Conservation (phyloP, 2,329 filamentous ascomycete species). For the Pseudocercospora fuligena region DNA sequence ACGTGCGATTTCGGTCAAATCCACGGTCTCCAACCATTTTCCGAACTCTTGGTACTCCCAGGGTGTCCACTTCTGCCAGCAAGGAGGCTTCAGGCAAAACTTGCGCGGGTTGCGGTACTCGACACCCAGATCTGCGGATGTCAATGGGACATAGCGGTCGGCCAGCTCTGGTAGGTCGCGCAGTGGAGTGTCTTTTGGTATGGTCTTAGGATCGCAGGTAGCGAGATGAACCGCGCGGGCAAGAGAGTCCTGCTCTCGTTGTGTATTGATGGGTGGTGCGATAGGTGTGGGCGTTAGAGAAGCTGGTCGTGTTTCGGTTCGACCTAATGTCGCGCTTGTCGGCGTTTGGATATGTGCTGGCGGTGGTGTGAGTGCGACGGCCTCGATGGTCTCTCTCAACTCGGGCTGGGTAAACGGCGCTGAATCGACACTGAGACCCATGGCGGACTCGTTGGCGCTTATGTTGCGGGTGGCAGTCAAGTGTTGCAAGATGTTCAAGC, state of each 20-base stretch:
- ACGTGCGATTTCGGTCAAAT: constrained; percentile 26
- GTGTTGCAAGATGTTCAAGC: not conserved
- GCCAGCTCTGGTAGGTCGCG: constrained; percentile 16
- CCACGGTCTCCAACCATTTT: constrained; percentile 21
- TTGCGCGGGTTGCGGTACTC: constrained; percentile 22
- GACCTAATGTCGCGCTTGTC: not conserved
- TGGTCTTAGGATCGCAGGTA: not conserved
- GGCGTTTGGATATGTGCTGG: not conserved
- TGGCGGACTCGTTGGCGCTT: not conserved
- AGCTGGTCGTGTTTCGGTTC: not conserved
- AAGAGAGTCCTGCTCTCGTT: not conserved
- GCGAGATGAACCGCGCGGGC: not conserved
- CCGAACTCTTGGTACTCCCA: constrained; percentile 25
- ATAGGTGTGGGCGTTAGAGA: not conserved
- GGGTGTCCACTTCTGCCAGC: constrained; percentile 30
- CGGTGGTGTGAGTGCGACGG: not conserved
- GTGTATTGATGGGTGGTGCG: not conserved
- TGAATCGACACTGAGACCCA: not conserved
- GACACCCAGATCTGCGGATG: constrained; percentile 14
- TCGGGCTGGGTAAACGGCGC: not conserved
- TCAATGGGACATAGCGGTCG: constrained; percentile 13
- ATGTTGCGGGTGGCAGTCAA: not conserved
- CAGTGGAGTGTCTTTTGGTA: not conserved
- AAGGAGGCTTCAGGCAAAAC: constrained; percentile 32
- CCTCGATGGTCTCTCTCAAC: not conserved